Evolutionary conservation across 2,329 filamentous ascomycete species (phyloP), one percentile per base, ranked within the genome.

Genomic region (Aspergillaceae sp.): DNA sequence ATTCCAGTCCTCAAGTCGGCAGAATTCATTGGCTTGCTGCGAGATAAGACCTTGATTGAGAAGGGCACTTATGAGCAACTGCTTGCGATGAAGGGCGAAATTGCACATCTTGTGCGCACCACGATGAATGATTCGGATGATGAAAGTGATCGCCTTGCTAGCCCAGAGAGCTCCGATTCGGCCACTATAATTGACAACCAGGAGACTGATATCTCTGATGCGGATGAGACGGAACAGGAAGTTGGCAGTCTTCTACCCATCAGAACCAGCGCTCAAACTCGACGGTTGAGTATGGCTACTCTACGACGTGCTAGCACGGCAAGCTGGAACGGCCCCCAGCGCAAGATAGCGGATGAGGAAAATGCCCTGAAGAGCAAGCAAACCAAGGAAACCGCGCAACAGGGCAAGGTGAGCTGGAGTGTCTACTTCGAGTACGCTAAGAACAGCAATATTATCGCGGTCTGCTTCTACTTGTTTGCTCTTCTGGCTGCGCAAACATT

Each of bases 371-470:
- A 87, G 70, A 89, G 86, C 40, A 87, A 83, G 62, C 90, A 96
- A 67, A 77, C 76, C 47, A 94, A 95, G 68, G 92, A 98, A 66
- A 84, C 85, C 55, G 78, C 81, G 2, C 89, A 98, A 66, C 89
- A 98, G 70, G 92, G 92, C 60, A 96, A 97, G 65, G 92, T 98
- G 56, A 97, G 96, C 68, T 97, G 92, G 90, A 79, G 83, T 53
- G 91, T 98, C 29, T 98, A 98, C 62, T 74, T 76, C 11, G 90
- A 96, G 68, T 98, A 98, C 60, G 94, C 92, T 47, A 95, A 88
- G 70, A 88, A 88, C 48, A 96, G 87, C 73, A 96, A 97, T 64
- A 68, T 96, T 10, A 73, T 79, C 47, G 94, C 92, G 8, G 92
- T 98, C 6, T 67, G 69, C 10, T 74, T 96, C 54, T 98, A 97